Base-by-base conservation (phyloP, 192 early-diverging fungal genomes). In the Coemansia furcata region DNA sequence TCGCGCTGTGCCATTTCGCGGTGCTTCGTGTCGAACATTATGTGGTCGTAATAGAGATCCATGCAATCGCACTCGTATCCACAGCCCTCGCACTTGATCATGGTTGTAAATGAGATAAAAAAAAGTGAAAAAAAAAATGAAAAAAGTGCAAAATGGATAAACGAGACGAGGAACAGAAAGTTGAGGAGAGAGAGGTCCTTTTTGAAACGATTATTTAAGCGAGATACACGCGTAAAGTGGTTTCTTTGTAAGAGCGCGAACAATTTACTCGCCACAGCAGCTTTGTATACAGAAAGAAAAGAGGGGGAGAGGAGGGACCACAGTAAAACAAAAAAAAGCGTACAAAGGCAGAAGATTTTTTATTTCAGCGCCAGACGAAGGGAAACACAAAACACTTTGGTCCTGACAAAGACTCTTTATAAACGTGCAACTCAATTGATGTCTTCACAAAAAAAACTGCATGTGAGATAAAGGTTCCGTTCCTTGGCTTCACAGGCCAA, bases 11-110 rank as follows among this genome's bases (percentile, higher is more conserved):
- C 75, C 62, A 77, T 77, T 54, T 77, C 75, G 19, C 60, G 68
- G 54, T 82, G 80, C 29, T 62, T 54, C 58, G 37, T 42, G 68
- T 82, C 80, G 43, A 82, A 82, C 75, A 82, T 82, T n/a, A 82
- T 62, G 39, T 82, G 80, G 65, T 82, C 80, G 63, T 77, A 82
- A 50, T 74, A 82, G 33, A 82, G 66, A 39, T 82, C 80, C 72
- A 82, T 73, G 66, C 75, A 82, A 42, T 82, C 72, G 66, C 76
- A 82, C 66, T 82, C 75, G 72, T 70, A 82, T 36, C 76, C 80
- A 43, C 80, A 82, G 60, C 73, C 61, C 32, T 46, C 69, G 65
- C 78, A 81, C 71, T 62, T 71, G 63, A 81, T 65, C 78, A 81
- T 81, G 4, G 26, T 26, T 26, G 23, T 72, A 21, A 3, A 47